Evolutionary conservation across 169 alveolate species (phyloP).

Genomic region (Plasmodium gallinaceum): DNA sequence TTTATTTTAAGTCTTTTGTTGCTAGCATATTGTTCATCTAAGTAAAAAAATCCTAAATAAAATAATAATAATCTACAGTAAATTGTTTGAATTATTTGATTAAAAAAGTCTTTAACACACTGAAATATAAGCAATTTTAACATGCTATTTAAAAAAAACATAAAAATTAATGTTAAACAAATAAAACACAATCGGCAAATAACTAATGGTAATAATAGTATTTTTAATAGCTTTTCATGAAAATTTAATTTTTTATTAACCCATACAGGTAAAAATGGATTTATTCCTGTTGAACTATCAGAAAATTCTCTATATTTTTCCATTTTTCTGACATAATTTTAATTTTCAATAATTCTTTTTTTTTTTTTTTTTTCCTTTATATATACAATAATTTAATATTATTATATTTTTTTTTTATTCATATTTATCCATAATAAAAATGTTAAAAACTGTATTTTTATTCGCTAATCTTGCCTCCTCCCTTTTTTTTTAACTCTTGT

Average conservation of each 20-base stretch:
- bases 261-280: conserved; percentile 82
- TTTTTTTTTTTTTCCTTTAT: no score
- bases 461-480: no score
- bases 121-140: conserved; percentile 37
- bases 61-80: conserved; percentile 47
- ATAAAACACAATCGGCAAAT: conserved; percentile 44
- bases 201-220: conserved; percentile 47
- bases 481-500: no score
- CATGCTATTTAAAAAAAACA: conserved; percentile 59
- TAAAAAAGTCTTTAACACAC: conserved; percentile 58
- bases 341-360: not conserved
- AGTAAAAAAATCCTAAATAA: conserved; percentile 53
- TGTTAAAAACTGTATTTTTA: no score
- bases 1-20: conserved; percentile 64
- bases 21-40: conserved; percentile 70
- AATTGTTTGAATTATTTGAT: conserved; percentile 53
- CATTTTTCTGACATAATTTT: conserved; percentile 34
- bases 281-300: conserved; percentile 82
- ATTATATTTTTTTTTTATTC: not conserved
- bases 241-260: conserved; percentile 60
- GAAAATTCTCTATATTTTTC: conserved; percentile 80
- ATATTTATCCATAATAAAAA: no score
- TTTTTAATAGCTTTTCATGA: conserved; percentile 38
- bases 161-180: conserved; percentile 46
- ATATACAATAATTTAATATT: not conserved